phyloP scores from a whole-genome alignment of 148 eudicot genomes.

The Beta vulgaris region DNA sequence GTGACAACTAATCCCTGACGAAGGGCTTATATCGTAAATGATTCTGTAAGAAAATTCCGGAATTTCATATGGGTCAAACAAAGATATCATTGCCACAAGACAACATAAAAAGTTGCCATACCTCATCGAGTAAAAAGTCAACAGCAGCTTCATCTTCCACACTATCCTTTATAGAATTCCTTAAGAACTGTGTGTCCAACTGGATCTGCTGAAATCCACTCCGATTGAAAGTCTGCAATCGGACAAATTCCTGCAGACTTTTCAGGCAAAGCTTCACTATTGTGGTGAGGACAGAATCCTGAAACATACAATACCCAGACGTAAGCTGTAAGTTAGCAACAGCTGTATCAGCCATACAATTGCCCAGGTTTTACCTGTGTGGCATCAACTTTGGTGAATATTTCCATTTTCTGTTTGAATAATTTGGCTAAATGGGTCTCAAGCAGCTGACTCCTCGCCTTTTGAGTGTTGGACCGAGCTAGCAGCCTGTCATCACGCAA shows the following conservation, averaged over 20 bases:
- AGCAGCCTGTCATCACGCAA: constrained; percentile 71
- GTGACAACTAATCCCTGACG: too few relatives aligned
- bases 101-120: constrained; percentile 22
- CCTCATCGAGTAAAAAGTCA: constrained; percentile 96
- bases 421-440: constrained; percentile 90
- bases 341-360: constrained; percentile 16
- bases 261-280: constrained; percentile 80
- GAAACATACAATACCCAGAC: constrained; percentile 29
- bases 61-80: not conserved
- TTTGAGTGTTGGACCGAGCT: constrained; percentile 66
- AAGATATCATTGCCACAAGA: not conserved
- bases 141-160: constrained; percentile 92
- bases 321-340: constrained; percentile 25
- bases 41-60: not conserved
- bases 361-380: constrained; percentile 63
- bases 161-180: constrained; percentile 55
- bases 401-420: constrained; percentile 94
- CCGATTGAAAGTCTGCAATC: constrained; percentile 90
- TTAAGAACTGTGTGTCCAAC: constrained; percentile 85
- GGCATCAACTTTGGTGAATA: constrained; percentile 91
- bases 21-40: not conserved
- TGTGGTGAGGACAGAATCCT: constrained; percentile 82
- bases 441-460: constrained; percentile 90
- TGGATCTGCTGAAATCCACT: constrained; percentile 99
- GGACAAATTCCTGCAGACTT: constrained; percentile 85